Evolutionary conservation across 495 filamentous ascomycete genomes (phyloP), one percentile per base, ranked within the genome.

Genomic region (Thermothielavioides terrestris): DNA sequence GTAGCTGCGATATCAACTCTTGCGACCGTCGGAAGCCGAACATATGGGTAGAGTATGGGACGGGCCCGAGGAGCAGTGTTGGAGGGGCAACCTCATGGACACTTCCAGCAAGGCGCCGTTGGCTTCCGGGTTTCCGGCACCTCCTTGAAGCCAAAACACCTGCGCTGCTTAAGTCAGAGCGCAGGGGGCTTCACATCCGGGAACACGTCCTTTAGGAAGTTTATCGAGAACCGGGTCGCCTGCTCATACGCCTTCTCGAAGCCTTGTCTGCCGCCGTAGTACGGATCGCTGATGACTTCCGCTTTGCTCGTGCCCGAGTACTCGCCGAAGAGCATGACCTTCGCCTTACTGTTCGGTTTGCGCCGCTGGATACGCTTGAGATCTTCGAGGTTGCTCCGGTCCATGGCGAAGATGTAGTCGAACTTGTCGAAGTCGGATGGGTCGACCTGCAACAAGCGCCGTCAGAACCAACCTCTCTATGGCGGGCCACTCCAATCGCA

Each of bases 351-450:
- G 59, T 65, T 53, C 65, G 81, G 67, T 44, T 76, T 75, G 41
- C 78, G 72, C 42, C 72, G 69, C 53, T 73, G 66, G 56, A 84
- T 63, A 23, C 80, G 71, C 52, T 80, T 56, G 52, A 96, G 66
- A 57, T 95, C 82, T 27, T 72, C 67, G 9, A 91, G 67, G 62
- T 96, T 97, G n/a, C 78, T 73, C 27, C 83, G 73, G 63, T 97
- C 92, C 92, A 98, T 98, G 34, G 88, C 90, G 43, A 98, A 75
- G 46, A 98, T 80, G 61, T 91, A 98, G 64, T 97, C 89, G 58
- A 95, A 97, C 5, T 77, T 75, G 20, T 77, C 63, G 57, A 97
- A 95, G 65, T 98, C 73, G 63, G 60, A 61, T 2, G 45, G 46
- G 38, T 55, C 49, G 17, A 70, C 59, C 65, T 69, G 36, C 30